phyloP scores from a whole-genome alignment of 169 alveolate genomes.

The Plasmodium inui region DNA sequence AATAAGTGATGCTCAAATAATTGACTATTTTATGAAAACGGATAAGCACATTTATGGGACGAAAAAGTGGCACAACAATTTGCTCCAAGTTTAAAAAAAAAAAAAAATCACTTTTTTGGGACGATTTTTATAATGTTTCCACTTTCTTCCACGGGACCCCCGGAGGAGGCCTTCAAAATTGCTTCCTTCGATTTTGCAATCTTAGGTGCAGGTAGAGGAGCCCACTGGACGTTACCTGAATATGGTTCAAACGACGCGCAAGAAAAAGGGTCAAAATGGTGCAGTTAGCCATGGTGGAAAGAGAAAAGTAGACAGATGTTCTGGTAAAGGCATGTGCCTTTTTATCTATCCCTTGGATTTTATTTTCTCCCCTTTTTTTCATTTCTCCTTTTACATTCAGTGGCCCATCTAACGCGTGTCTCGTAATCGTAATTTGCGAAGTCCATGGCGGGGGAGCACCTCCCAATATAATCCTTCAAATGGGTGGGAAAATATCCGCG shows the following conservation, averaged over 20 bases:
- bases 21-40: neutral
- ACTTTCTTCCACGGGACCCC: slow-evolving; percentile 70
- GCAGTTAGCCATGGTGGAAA: neutral
- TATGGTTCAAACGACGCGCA: neutral
- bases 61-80: neutral
- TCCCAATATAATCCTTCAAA: slow-evolving; percentile 77
- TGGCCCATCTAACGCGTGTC: slow-evolving; percentile 76
- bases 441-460: slow-evolving; percentile 84
- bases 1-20: neutral
- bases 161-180: neutral
- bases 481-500: neutral
- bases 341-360: neutral
- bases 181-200: neutral
- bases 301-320: neutral
- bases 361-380: neutral
- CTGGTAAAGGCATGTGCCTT: neutral
- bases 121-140: slow-evolving; percentile 34
- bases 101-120: slow-evolving; percentile 20
- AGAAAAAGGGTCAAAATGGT: slow-evolving; percentile 4
- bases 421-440: slow-evolving; percentile 66
- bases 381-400: slow-evolving; percentile 67
- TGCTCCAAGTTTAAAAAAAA: neutral
- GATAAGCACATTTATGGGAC: slow-evolving; percentile 1
- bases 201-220: neutral
- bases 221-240: slow-evolving; percentile 48